Conservation (phyloP, 352 stramenopile genomes). For the Globisporangium barbulae region DNA sequence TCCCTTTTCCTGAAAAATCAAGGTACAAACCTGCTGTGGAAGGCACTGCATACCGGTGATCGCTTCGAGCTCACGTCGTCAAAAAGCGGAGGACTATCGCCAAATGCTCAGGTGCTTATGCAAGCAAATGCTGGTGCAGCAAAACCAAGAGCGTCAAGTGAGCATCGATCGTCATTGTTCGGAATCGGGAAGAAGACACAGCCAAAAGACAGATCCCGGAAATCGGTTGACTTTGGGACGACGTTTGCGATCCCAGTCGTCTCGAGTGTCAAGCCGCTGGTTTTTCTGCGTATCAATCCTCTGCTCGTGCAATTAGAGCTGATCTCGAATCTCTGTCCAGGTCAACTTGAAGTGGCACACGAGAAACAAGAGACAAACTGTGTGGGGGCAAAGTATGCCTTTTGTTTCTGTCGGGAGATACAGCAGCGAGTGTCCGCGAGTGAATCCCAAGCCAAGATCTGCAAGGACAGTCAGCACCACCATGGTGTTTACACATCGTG, state of each 20-base stretch:
- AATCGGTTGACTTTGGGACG: conserved; percentile 28
- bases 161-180: conserved; percentile 34
- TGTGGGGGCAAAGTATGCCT: conserved; percentile 13
- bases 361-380: conserved; percentile 12
- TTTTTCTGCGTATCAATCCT: conserved; percentile 20
- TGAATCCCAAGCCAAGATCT: not conserved
- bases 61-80: conserved; percentile 9
- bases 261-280: conserved; percentile 10
- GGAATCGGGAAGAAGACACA: conserved; percentile 23
- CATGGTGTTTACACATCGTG: conserved; percentile 14
- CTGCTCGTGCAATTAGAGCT: conserved; percentile 15
- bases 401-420: conserved; percentile 13
- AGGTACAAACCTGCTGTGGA: conserved; percentile 41
- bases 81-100: not conserved
- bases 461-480: not conserved
- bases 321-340: conserved; percentile 3
- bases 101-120: conserved; percentile 11
- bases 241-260: conserved; percentile 26
- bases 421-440: not conserved
- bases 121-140: not conserved
- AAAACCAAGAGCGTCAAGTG: not conserved
- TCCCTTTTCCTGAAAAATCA: conserved; percentile 44
- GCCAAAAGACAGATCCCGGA: conserved; percentile 13
- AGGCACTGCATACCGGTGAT: conserved; percentile 34
- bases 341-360: conserved; percentile 11